Evolutionary conservation across 1,284 basidiomycete genomes (phyloP).

Genomic region (Thelephora terrestris): DNA sequence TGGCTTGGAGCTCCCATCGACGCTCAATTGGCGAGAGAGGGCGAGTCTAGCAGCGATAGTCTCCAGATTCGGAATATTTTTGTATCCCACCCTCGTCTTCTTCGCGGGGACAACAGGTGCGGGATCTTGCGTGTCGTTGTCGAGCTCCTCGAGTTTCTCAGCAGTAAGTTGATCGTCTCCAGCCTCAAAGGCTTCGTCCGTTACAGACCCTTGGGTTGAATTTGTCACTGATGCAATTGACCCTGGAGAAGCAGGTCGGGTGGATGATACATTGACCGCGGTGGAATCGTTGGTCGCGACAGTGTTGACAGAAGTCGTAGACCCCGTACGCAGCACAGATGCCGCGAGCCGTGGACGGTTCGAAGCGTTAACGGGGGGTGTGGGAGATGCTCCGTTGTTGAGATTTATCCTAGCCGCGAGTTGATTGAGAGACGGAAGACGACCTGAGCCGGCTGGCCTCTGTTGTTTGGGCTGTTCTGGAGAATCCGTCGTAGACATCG

Average conservation of each 20-base stretch:
- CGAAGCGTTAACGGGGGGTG: conserved; percentile 19
- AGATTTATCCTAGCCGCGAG: conserved; percentile 65
- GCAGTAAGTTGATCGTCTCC: conserved; percentile 45
- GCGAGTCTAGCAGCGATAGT: conserved; percentile 69
- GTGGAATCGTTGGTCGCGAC: conserved; percentile 48
- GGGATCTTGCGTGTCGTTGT: conserved; percentile 35
- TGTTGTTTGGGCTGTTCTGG: too few species aligned
- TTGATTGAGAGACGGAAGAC: conserved; percentile 69
- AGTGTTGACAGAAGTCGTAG: conserved; percentile 36
- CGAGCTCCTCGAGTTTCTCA: conserved; percentile 49
- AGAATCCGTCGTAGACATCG: too few species aligned
- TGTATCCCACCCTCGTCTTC: conserved; percentile 61
- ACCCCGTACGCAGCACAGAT: conserved; percentile 56
- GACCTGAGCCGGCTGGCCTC: conserved; percentile 10
- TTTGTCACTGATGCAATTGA: conserved; percentile 39
- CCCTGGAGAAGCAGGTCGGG: conserved; percentile 47
- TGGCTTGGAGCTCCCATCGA: conserved; percentile 62
- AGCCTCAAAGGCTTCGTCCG: conserved; percentile 19
- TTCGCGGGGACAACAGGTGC: conserved; percentile 24
- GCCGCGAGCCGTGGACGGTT: conserved; percentile 65
- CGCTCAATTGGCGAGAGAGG: conserved; percentile 54
- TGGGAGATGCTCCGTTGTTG: conserved; percentile 26
- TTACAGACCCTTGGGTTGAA: conserved; percentile 31
- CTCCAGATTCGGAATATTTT: conserved; percentile 76
- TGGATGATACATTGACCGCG: conserved; percentile 50